Evolutionary conservation across 2,329 filamentous ascomycete genomes (phyloP), one percentile per base, ranked within the genome.

Genomic region (Arthrobotrys sphaeroides): DNA sequence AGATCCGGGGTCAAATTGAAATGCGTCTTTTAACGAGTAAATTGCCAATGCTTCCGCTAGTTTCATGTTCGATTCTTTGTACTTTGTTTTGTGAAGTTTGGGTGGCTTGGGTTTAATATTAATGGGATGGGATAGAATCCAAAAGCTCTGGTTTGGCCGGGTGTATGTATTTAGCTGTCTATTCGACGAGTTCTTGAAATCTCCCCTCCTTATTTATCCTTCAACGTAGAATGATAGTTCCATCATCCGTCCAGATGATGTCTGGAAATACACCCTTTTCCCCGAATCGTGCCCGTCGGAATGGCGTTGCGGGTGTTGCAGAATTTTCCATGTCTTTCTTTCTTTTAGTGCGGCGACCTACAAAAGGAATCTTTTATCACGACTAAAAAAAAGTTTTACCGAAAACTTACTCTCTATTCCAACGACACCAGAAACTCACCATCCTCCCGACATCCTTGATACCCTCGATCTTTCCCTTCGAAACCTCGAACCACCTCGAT

Each of bases 311-410:
- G 53, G 51, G 62, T 68, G 70, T 74, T 74, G 70, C 62, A 74
- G 70, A 74, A 74, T 62, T 74, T 73, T 74, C 70, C 70, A 68
- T 62, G 70, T 68, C 70, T 59, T 74, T 74, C 70, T 61, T 43
- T 43, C 12, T 40, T 16, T 67, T 57, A 67, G 60, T 62, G 67
- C 62, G 67, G 28, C 67, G 67, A 59, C 67, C 67, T 59, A 60
- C 67, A 62, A 64, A 55, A 55, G 60, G 51, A 67, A 74, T 62
- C 53, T 73, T 33, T 33, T 66, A 51, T 74, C 59, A 53, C 38
- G 66, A 64, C 59, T 22, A 53, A 74, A 66, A 70, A 73, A 74
- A 74, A 68, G 62, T 74, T 74, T 74, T 68, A 68, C 70, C 62
- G 62, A 74, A 45, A 55, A 59, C 61, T 60, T 42, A 49, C 42